Evolutionary conservation across 2,329 filamentous ascomycete genomes (phyloP).

Genomic region (Neopestalotiopsis sp.): DNA sequence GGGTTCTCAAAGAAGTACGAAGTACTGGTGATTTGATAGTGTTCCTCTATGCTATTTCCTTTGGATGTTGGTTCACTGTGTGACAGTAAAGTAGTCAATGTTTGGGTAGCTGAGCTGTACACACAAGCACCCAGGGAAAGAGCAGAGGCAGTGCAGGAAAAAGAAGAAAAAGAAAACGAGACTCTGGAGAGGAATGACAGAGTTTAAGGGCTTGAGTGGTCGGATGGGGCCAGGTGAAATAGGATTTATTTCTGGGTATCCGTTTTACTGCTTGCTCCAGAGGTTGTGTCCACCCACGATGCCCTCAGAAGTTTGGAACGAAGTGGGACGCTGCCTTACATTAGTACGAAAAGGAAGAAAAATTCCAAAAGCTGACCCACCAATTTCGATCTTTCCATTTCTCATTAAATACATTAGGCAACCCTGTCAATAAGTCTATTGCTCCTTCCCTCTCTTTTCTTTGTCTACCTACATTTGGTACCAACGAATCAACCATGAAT

Average conservation of each 20-base stretch:
- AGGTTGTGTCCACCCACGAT: slow-evolving; percentile 13
- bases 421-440: not conserved
- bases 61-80: too few species aligned
- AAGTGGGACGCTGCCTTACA: not conserved
- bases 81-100: too few species aligned
- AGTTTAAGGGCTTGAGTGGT: not conserved
- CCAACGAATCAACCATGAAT: not conserved
- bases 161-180: not conserved
- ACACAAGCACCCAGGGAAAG: not conserved
- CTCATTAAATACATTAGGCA: not conserved
- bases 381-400: slow-evolving; percentile 2
- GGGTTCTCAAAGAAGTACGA: too few species aligned
- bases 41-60: too few species aligned
- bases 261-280: slow-evolving; percentile 5
- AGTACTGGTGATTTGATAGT: too few species aligned
- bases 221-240: not conserved
- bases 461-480: too few species aligned
- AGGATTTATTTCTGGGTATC: not conserved
- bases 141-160: not conserved
- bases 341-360: not conserved
- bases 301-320: slow-evolving; percentile 4
- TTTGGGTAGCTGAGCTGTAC: not conserved
- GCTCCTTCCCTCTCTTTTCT: not conserved
- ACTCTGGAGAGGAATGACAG: not conserved
- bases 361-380: not conserved